phyloP scores from a whole-genome alignment of 2,329 filamentous ascomycete species.

The Teratosphaeria epicoccoides region DNA sequence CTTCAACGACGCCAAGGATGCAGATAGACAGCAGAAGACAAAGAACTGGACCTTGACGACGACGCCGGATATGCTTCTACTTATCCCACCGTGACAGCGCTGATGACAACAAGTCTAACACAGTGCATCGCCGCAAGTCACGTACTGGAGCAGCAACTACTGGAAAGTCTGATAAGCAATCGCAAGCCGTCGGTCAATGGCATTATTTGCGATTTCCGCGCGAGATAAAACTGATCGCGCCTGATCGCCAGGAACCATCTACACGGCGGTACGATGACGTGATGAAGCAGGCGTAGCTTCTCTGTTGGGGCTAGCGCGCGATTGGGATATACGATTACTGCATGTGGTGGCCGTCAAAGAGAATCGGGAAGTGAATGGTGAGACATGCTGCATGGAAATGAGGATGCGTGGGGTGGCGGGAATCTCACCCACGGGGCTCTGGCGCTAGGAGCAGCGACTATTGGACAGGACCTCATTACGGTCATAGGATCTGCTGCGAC shows the following conservation, averaged over 20 bases:
- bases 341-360: neutral
- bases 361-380: neutral
- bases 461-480: no score
- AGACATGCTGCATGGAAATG: no score
- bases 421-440: no score
- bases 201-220: neutral
- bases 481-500: no score
- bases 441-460: no score
- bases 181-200: neutral
- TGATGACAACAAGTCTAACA: no score
- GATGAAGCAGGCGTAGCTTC: neutral
- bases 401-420: no score
- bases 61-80: no score
- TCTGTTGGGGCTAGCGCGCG: neutral
- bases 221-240: slow-evolving; percentile 1
- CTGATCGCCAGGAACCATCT: neutral
- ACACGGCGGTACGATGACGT: neutral
- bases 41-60: neutral
- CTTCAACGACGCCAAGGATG: neutral
- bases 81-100: no score
- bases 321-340: neutral
- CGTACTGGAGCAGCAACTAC: no score
- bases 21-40: neutral
- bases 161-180: neutral
- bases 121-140: no score